These are phyloP conservation scores for Carpinus viminea DNA, from an alignment of 306 rosid genomes.

Conservation along the genomic window DNA sequence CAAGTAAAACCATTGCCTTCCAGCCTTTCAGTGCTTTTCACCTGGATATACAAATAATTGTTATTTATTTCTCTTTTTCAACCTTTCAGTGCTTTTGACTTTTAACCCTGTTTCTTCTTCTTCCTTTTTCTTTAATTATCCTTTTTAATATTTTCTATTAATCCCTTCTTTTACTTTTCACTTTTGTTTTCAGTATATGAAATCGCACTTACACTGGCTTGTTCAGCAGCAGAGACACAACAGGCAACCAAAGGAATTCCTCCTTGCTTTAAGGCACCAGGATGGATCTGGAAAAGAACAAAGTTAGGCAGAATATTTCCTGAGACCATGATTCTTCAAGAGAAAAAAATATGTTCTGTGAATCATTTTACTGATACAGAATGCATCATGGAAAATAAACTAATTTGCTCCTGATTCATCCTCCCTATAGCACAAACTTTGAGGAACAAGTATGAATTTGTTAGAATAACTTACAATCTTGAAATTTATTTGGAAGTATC, in stretches of 20 bases:
- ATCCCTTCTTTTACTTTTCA: neutral
- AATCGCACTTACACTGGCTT: slow-evolving; percentile 72
- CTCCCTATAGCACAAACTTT: no score
- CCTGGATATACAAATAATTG: neutral
- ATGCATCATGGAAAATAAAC: no score
- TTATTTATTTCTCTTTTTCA: neutral
- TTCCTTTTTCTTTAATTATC: no score
- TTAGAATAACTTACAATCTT: no score
- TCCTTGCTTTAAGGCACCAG: slow-evolving; percentile 82
- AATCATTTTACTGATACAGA: neutral
- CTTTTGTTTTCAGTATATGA: slow-evolving; percentile 11
- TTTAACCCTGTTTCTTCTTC: no score
- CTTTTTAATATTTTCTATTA: no score
- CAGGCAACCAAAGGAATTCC: slow-evolving; percentile 87
- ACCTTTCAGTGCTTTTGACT: neutral
- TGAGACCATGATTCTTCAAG: slow-evolving; percentile 1
- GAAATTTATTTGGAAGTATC: no score
- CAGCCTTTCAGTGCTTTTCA: neutral
- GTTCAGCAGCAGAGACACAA: slow-evolving; percentile 89
- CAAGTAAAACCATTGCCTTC: neutral
- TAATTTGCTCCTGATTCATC: no score
- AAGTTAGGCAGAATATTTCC: slow-evolving; percentile 26
- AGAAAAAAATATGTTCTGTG: slow-evolving; percentile 12
- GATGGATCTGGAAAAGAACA: slow-evolving; percentile 77
- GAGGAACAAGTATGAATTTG: no score